These are phyloP conservation scores for Xylariales sp. DNA, from an alignment of 2,329 filamentous ascomycete species.

Conservation along the genomic window DNA sequence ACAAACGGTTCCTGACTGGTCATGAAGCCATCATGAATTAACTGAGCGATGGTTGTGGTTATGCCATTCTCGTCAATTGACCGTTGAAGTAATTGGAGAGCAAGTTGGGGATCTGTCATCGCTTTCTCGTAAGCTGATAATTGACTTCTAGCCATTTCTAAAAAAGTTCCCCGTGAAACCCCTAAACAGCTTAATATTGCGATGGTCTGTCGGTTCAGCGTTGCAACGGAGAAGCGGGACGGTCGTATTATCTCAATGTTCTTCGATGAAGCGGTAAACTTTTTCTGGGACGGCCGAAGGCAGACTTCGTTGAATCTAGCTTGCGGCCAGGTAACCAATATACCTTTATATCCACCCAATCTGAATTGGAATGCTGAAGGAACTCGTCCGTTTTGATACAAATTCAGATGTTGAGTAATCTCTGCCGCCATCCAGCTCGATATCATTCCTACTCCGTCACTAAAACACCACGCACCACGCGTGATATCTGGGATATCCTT, in stretches of 20 bases:
- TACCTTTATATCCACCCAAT: conserved; percentile 87
- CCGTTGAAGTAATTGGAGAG: conserved; percentile 63
- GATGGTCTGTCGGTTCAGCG: conserved; percentile 87
- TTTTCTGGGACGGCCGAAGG: conserved; percentile 80
- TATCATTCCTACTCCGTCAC: conserved; percentile 92
- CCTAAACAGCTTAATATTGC: conserved; percentile 76
- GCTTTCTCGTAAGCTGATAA: conserved; percentile 65
- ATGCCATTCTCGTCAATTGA: conserved; percentile 84
- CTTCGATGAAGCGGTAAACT: conserved; percentile 70
- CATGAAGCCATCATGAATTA: conserved; percentile 81
- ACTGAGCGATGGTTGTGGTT: conserved; percentile 67
- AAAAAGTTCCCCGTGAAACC: conserved; percentile 63
- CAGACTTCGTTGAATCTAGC: conserved; percentile 65
- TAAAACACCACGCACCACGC: conserved; percentile 68
- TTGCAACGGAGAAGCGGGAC: conserved; percentile 71
- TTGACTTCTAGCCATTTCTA: conserved; percentile 62
- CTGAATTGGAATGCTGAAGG: conserved; percentile 91
- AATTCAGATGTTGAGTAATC: conserved; percentile 64
- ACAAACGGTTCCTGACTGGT: conserved; percentile 71
- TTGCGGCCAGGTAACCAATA: conserved; percentile 71
- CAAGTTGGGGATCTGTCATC: conserved; percentile 60
- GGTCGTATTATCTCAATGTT: conserved; percentile 81
- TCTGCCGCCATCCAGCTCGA: conserved; percentile 71
- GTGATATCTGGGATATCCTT: conserved; percentile 67
- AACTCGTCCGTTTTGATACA: conserved; percentile 48